Percentiles rank a stretch among this genome's conserved stretches.
Conservation (phyloP, 2,329 filamentous ascomycete species). For the Clonostachys rosea region DNA sequence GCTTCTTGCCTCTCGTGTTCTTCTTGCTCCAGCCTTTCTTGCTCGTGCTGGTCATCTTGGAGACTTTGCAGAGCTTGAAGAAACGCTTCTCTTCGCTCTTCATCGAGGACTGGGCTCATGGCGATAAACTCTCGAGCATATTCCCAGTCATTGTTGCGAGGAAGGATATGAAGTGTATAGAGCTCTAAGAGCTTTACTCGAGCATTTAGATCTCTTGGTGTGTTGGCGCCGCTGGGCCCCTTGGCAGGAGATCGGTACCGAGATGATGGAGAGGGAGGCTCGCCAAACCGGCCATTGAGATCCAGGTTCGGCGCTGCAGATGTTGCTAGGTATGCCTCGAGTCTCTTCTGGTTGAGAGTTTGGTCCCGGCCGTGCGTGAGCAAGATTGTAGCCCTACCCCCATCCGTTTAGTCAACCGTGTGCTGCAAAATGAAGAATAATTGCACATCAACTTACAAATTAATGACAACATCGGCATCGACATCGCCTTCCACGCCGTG, state of each 20-base stretch:
- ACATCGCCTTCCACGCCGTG: constrained; percentile 84
- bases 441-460: constrained; percentile 53
- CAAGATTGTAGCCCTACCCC: constrained; percentile 73
- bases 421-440: constrained; percentile 8
- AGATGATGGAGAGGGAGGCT: constrained; percentile 28
- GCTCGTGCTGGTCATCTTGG: constrained; percentile 75
- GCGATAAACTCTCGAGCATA: constrained; percentile 89
- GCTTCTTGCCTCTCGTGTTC: constrained; percentile 53
- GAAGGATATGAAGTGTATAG: constrained; percentile 91
- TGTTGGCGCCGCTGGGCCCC: constrained; percentile 64
- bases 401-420: not conserved
- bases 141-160: constrained; percentile 92
- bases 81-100: constrained; percentile 86
- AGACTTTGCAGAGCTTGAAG: constrained; percentile 79
- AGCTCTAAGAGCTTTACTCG: constrained; percentile 91
- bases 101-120: constrained; percentile 81
- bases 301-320: constrained; percentile 70
- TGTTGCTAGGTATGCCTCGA: constrained; percentile 85
- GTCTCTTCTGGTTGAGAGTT: constrained; percentile 74
- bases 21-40: constrained; percentile 61
- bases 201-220: constrained; percentile 77
- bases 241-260: constrained; percentile 40
- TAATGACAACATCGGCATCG: constrained; percentile 90
- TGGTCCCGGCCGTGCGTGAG: constrained; percentile 87
- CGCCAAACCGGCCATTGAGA: constrained; percentile 58